Evolutionary conservation across 176 grass and related monocot genomes (phyloP), one percentile per base, ranked within the genome.

Genomic region (Paspalum notatum): DNA sequence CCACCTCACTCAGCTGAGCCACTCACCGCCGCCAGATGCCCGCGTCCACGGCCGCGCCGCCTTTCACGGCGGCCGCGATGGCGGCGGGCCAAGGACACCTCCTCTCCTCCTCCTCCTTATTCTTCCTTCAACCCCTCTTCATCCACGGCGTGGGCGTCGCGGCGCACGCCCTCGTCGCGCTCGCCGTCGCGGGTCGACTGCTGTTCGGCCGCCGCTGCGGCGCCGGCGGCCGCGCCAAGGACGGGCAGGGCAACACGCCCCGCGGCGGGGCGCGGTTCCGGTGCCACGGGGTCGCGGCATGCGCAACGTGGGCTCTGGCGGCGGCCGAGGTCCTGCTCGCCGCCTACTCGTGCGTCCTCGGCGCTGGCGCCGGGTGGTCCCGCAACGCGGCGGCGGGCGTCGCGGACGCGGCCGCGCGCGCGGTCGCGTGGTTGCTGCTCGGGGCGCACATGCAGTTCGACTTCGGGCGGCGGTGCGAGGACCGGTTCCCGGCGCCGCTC

Each of bases 341-440:
- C 7, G 54, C 62, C 25, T 87, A 69, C 54, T 55, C 71, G 40
- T 87, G 69, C 69, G 85, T 85, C 58, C 69, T 82, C 39, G 86
- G 53, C 55, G 21, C 12, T 32, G 11, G 18, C 26, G n/a, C 42
- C 50, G 59, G 71, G 72, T 86, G 88, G 92, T 15, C 77, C 72
- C n/a, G 32, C 18, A 84, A 71, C n/a, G 75, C 45, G 49, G 25
- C 80, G 22, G 57, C 37, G 20, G 72, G 10, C 0, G 56, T 85
- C 20, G 54, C 42, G 62, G 91, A 98, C 75, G 65, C 79, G 2
- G 87, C 42, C 41, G 37, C 80, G 18, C 82, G 91, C 58, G 82
- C 58, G 0, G 82, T 80, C 64, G 83, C 81, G 13, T 98, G 92
- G 88, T 62, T 94, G 72, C 86, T 93, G 5, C 80, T 92, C 52